Evolutionary conservation across 257 asterid species (phyloP), one percentile per base, ranked within the genome.

Genomic region (Dorcoceras hygrometricum): DNA sequence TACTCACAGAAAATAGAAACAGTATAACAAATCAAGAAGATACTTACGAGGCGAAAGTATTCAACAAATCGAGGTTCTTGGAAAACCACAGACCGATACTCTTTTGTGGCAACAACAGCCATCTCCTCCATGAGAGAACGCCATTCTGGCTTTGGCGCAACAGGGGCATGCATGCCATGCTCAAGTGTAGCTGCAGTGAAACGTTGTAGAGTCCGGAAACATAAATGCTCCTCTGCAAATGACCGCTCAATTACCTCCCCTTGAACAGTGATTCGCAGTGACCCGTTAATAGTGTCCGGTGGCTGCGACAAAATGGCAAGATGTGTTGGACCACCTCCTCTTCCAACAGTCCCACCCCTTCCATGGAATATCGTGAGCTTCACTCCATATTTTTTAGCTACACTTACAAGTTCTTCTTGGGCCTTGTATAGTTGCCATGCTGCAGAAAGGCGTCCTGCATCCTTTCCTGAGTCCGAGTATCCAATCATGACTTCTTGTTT

Each of bases 251-350:
- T 91, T 26, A 91, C 98, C 74, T 91, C 98, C 14, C 98, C 98
- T 67, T 91, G 98, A 77, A 91, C 95, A 26, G 98, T 91, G 63
- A 91, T 96, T 68, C 98, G 95, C 12, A 92, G 91, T 0, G 97
- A 92, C 12, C 98, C 98, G 5, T 89, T 83, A 62, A 92, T 66
- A 5, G 98, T 92, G 23, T 92, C 98, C 0, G 97, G 98, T 36
- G 98, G 98, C 80, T 92, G 98, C 64, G 98, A 92, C 78, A 92
- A 72, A 62, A 92, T 89, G 48, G 98, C 98, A 67, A 92, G 91
- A 76, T 92, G 98, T 4, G 98, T 92, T 6, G 98, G 98, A 28
- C 98, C 98, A 0, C 98, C 98, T 70, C 98, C 98, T 71, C 98
- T 62, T 34, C 97, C 97, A 10, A 89, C 97, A 0, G 98, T 92